Conservation (phyloP, 2,329 filamentous ascomycete genomes). For the Trichoderma aggressivum region DNA sequence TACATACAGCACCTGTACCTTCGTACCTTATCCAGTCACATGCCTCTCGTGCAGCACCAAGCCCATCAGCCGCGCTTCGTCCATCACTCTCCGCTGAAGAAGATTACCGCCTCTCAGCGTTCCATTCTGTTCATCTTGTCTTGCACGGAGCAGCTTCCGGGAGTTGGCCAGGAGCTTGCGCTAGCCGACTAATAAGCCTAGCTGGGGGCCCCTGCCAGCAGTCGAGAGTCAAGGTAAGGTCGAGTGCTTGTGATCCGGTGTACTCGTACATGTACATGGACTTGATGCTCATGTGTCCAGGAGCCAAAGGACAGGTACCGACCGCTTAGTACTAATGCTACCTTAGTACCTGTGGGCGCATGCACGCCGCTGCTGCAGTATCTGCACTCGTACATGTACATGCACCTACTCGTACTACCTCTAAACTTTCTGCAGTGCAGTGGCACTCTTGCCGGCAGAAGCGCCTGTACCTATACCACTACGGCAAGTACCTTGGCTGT, state of each 20-base stretch:
- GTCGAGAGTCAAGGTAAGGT: not conserved
- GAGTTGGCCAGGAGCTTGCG: constrained; percentile 7
- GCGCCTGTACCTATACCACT: not conserved
- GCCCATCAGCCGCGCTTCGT: not conserved
- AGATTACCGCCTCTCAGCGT: not conserved
- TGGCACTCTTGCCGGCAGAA: not conserved
- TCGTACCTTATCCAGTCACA: too few relatives aligned
- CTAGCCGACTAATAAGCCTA: constrained; percentile 4
- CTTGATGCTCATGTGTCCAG: not conserved
- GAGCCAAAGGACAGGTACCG: not conserved
- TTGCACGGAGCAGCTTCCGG: constrained; percentile 8
- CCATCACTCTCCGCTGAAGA: not conserved
- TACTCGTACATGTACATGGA: not conserved
- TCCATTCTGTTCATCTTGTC: not conserved
- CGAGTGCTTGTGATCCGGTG: not conserved
- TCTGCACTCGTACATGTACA: not conserved
- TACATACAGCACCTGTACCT: not conserved
- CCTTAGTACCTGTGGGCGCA: too few relatives aligned
- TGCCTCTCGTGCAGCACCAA: not conserved
- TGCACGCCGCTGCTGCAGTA: not conserved
- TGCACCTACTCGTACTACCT: too few relatives aligned
- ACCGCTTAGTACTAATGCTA: too few relatives aligned
- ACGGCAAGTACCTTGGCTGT: not conserved
- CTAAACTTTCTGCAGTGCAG: too few relatives aligned
- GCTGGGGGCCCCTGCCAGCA: not conserved